Conservation (phyloP, 2,329 filamentous ascomycete genomes). For the Acrocalymma vagum region DNA sequence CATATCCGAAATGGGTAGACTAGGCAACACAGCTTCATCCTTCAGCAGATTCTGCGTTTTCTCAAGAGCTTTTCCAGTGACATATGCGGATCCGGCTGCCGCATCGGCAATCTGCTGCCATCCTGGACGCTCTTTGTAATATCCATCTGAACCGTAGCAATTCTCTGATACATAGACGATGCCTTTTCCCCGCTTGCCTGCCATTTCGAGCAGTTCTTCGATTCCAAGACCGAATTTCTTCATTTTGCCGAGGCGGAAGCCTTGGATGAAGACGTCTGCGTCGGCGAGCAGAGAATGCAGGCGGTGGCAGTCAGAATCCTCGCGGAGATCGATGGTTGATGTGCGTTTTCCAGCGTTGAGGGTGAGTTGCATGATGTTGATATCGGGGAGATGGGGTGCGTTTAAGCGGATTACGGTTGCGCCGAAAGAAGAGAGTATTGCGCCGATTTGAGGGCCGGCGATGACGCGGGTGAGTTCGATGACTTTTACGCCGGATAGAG, state of each 20-base stretch:
- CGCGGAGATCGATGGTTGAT: slow-evolving; percentile 54
- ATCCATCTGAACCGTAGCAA: slow-evolving; percentile 60
- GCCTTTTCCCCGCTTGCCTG: slow-evolving; percentile 50
- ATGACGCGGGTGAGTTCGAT: slow-evolving; percentile 50
- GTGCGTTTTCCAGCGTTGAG: slow-evolving; percentile 56
- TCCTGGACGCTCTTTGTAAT: slow-evolving; percentile 55
- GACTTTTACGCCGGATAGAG: slow-evolving; percentile 51
- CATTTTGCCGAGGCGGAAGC: slow-evolving; percentile 58
- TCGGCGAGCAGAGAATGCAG: slow-evolving; percentile 52
- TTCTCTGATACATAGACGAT: slow-evolving; percentile 61
- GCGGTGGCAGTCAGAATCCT: slow-evolving; percentile 34
- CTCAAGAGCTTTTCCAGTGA: slow-evolving; percentile 44
- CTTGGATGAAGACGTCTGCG: slow-evolving; percentile 62
- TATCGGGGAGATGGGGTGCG: slow-evolving; percentile 45
- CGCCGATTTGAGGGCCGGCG: slow-evolving; percentile 50
- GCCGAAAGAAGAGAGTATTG: slow-evolving; percentile 49
- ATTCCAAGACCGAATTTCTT: slow-evolving; percentile 53
- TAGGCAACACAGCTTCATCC: slow-evolving; percentile 30
- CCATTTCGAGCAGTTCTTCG: slow-evolving; percentile 52
- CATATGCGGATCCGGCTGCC: slow-evolving; percentile 49
- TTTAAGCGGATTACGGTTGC: slow-evolving; percentile 55
- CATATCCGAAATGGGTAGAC: slow-evolving; percentile 39
- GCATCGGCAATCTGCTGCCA: slow-evolving; percentile 61
- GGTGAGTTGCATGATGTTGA: slow-evolving; percentile 43
- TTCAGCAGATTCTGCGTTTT: slow-evolving; percentile 30